Conservation (phyloP, 2,329 filamentous ascomycete genomes). For the Ceratocystis diversiconidia region DNA sequence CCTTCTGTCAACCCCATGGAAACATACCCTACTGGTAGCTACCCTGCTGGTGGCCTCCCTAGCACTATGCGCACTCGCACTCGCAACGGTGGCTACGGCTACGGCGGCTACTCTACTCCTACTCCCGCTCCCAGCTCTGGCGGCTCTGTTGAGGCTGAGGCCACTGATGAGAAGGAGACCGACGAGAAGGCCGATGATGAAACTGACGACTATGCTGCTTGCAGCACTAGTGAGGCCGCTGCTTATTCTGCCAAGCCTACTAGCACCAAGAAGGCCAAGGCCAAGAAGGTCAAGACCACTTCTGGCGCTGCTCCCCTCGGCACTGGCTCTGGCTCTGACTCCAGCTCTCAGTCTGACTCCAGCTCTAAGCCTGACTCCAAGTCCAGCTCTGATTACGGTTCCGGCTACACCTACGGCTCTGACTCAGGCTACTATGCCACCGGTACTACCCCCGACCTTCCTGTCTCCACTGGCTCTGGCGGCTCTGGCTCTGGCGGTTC, state of each 20-base stretch:
- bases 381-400: not conserved
- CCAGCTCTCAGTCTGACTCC: not conserved
- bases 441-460: not conserved
- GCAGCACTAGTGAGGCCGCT: not conserved
- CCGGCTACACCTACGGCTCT: not conserved
- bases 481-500: not conserved
- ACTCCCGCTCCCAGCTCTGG: not conserved
- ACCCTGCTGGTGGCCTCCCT: not conserved
- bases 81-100: not conserved
- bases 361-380: not conserved
- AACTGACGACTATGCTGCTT: not conserved
- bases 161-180: not conserved
- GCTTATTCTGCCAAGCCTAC: constrained; percentile 22
- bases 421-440: not conserved
- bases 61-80: not conserved
- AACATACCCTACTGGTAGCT: constrained; percentile 22
- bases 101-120: too few relatives aligned
- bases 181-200: not conserved
- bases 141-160: not conserved
- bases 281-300: constrained; percentile 21
- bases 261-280: constrained; percentile 22
- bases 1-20: constrained; percentile 20
- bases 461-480: not conserved
- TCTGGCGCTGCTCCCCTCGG: not conserved
- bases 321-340: not conserved